phyloP scores from a whole-genome alignment of 2,329 filamentous ascomycete species.

The Alternaria triticina region DNA sequence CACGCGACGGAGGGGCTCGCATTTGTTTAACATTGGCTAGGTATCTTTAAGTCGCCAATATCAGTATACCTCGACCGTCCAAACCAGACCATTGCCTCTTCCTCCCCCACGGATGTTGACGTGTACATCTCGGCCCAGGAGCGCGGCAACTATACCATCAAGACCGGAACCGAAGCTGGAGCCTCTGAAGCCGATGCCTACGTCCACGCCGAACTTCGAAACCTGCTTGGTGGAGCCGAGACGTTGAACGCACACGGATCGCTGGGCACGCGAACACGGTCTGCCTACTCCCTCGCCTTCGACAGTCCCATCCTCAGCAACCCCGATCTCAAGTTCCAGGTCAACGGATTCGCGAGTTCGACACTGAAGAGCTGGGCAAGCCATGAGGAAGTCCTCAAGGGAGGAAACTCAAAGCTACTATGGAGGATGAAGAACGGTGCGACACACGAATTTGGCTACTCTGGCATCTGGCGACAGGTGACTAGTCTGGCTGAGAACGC shows the following conservation, averaged over 20 bases:
- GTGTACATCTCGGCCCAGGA: slow-evolving; percentile 80
- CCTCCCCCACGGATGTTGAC: slow-evolving; percentile 78
- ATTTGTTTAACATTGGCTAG: slow-evolving; percentile 54
- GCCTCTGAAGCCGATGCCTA: slow-evolving; percentile 95
- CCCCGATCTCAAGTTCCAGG: slow-evolving; percentile 77
- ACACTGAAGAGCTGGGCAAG: slow-evolving; percentile 92
- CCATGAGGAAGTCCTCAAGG: slow-evolving; percentile 87
- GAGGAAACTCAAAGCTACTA: slow-evolving; percentile 75
- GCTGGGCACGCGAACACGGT: slow-evolving; percentile 86
- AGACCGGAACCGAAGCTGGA: slow-evolving; percentile 93
- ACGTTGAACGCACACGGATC: slow-evolving; percentile 86
- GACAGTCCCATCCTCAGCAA: slow-evolving; percentile 84
- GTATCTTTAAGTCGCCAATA: slow-evolving; percentile 85
- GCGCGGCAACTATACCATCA: slow-evolving; percentile 81
- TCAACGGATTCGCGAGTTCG: slow-evolving; percentile 82
- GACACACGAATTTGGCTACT: slow-evolving; percentile 80
- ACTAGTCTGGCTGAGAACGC: slow-evolving; percentile 78
- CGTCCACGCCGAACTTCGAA: slow-evolving; percentile 83
- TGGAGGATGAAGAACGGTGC: slow-evolving; percentile 72
- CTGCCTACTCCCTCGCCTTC: slow-evolving; percentile 86
- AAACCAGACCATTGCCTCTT: slow-evolving; percentile 69
- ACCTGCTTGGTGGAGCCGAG: slow-evolving; percentile 94
- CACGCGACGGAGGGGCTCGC: neutral
- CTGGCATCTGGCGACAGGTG: slow-evolving; percentile 84
- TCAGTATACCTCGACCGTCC: slow-evolving; percentile 82